phyloP scores from a whole-genome alignment of 768 basidiomycete species.

The Tricholoma terreum region DNA sequence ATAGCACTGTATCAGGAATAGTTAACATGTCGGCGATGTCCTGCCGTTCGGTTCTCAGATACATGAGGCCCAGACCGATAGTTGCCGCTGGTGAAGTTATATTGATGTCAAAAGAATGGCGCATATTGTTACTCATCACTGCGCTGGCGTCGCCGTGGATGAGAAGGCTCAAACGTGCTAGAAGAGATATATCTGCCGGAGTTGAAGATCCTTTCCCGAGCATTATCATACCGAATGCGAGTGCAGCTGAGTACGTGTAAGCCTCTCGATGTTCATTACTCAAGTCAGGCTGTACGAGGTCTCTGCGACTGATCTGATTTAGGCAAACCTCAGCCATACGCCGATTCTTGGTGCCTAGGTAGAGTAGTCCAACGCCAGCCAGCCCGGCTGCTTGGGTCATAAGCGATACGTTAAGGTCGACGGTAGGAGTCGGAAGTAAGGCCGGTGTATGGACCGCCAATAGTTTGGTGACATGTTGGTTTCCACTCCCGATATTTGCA shows the following conservation, averaged over 20 bases:
- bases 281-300: conserved; percentile 77
- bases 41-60: conserved; percentile 74
- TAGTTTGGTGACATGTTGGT: conserved; percentile 86
- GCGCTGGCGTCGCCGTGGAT: conserved; percentile 69
- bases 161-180: conserved; percentile 68
- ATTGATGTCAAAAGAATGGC: conserved; percentile 72
- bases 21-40: conserved; percentile 86
- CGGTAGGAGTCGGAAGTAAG: conserved; percentile 78
- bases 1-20: conserved; percentile 77
- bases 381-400: conserved; percentile 89
- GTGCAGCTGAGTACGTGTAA: conserved; percentile 83
- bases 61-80: conserved; percentile 90
- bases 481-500: conserved; percentile 81
- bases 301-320: conserved; percentile 73
- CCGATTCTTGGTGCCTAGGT: conserved; percentile 82
- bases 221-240: conserved; percentile 97
- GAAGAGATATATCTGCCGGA: conserved; percentile 70
- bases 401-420: conserved; percentile 88
- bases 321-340: conserved; percentile 93
- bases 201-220: conserved; percentile 79
- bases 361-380: conserved; percentile 83
- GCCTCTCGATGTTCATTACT: conserved; percentile 90
- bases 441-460: conserved; percentile 93
- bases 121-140: conserved; percentile 29
- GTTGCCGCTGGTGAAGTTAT: conserved; percentile 91